Base-by-base conservation (phyloP, 2,329 filamentous ascomycete species). In the Aulographum hederae region DNA sequence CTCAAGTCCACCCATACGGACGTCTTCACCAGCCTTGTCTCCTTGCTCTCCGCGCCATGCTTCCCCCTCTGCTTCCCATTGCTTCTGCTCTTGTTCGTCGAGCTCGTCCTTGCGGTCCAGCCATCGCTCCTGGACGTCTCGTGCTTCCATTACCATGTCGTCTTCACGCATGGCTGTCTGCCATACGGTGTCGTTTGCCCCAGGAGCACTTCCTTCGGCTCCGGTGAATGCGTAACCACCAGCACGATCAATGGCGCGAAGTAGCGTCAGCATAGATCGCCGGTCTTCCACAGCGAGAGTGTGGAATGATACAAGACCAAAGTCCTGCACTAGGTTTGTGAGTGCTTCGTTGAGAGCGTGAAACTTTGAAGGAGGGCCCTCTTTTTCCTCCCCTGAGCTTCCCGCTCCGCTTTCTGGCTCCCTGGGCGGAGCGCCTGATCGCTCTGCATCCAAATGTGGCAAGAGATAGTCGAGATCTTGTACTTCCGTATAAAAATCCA, bases 401-500 rank as follows among this genome's bases (percentile, higher is more conserved):
- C 12, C 26, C 18, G 16, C 14, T 5, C 12, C 8, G 33, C 5
- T 5, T n/a, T 10, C 30, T 16, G 25, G 18, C 13, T 14, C 27
- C 14, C 18, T 15, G 27, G 10, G 21, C 6, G 10, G 10, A 6
- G 26, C 13, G 6, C 31, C 27, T 19, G 30, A 73, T 2, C 77
- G 76, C 52, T 98, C 89, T 16, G 69, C 65, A 43, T 84, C 74
- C 26, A 98, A 69, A 37, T 75, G 65, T 2, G 84, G 82, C 1
- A 89, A 67, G 10, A 98, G 65, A 42, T 93, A 82, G 15, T 71
- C 70, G 3, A 98, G 67, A 46, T 94, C 84, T 53, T 98, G 85
- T 5, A 95, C 86, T 52, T 98, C 86, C 38, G 89, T 95, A 53
- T 95, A 98, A 54, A 77, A 98, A 41, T 94, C 85, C 37, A 98